Percentiles rank a stretch among this genome's conserved stretches.
Evolutionary conservation across 225 moss, liverwort and hornwort genomes (phyloP).

Genomic region (Rhytidiadelphus loreus): DNA sequence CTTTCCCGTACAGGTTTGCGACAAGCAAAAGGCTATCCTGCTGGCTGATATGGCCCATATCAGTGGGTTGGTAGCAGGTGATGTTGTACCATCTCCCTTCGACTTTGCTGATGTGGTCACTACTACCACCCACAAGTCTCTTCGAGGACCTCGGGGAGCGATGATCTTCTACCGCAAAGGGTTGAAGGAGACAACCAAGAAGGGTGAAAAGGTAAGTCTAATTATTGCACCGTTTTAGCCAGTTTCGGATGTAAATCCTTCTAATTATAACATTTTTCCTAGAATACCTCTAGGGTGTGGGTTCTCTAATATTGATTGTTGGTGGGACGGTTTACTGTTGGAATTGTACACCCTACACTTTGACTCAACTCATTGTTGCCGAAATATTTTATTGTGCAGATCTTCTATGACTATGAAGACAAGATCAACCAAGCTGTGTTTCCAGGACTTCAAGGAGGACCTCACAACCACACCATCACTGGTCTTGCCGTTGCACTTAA

Average conservation of each 20-base stretch:
- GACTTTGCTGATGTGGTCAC: conserved; percentile 94
- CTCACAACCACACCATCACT: conserved; percentile 92
- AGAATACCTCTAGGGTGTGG: too few species aligned
- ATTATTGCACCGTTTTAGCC: not conserved
- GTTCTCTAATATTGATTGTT: not conserved
- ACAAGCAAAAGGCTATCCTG: conserved; percentile 84
- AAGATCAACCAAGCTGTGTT: conserved; percentile 92
- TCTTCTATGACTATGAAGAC: conserved; percentile 84
- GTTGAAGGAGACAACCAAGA: conserved; percentile 82
- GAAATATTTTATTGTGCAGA: conserved; percentile 14
- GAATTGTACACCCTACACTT: not conserved
- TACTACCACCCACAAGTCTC: conserved; percentile 92
- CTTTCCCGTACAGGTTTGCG: conserved; percentile 49
- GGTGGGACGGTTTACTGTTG: not conserved
- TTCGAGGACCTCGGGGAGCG: conserved; percentile 92
- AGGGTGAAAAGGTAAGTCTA: conserved; percentile 56
- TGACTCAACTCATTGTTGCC: not conserved
- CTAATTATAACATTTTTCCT: not conserved
- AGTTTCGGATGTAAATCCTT: not conserved
- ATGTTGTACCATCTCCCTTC: conserved; percentile 88
- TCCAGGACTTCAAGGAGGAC: conserved; percentile 98
- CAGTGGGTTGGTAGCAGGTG: conserved; percentile 95
- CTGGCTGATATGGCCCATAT: conserved; percentile 99
- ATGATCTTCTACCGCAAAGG: conserved; percentile 98
- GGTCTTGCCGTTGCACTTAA: conserved; percentile 96